These are phyloP conservation scores for Neurospora sp. DNA, from an alignment of 495 filamentous ascomycete species.

Conservation along the genomic window DNA sequence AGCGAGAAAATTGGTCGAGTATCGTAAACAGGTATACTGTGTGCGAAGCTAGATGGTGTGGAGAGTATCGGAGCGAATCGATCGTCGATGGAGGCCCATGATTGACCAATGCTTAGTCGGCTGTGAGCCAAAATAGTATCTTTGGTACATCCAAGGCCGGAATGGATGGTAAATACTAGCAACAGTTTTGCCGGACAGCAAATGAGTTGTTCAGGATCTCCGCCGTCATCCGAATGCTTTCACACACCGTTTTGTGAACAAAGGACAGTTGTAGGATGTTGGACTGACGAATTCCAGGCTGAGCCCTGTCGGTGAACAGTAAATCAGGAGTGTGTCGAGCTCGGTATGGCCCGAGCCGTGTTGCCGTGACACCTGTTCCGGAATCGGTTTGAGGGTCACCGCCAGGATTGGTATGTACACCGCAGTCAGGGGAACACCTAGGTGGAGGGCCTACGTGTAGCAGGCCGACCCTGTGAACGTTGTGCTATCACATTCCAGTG, in stretches of 20 bases:
- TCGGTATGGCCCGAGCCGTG: not conserved
- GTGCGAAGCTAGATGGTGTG: not conserved
- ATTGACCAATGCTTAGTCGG: not conserved
- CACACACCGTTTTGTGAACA: not conserved
- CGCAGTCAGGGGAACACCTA: slow-evolving; percentile 2
- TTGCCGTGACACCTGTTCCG: not conserved
- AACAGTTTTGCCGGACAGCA: not conserved
- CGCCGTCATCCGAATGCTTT: not conserved
- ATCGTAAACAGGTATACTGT: not conserved
- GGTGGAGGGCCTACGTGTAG: not conserved
- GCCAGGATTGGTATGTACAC: slow-evolving; percentile 8
- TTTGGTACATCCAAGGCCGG: not conserved
- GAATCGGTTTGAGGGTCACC: not conserved
- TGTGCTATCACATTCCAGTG: slow-evolving; percentile 3
- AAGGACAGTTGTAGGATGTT: not conserved
- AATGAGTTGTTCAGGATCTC: not conserved
- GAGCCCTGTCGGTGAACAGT: not conserved
- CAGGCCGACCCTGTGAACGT: not conserved
- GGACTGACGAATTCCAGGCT: not conserved
- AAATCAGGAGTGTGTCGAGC: not conserved
- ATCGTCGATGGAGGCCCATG: not conserved
- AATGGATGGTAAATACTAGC: not conserved
- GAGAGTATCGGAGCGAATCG: not conserved
- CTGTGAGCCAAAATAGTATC: not conserved
- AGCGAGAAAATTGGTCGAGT: not conserved